phyloP scores from a whole-genome alignment of 78 protist genomes.

The Anaeramoeba flamelloides region DNA sequence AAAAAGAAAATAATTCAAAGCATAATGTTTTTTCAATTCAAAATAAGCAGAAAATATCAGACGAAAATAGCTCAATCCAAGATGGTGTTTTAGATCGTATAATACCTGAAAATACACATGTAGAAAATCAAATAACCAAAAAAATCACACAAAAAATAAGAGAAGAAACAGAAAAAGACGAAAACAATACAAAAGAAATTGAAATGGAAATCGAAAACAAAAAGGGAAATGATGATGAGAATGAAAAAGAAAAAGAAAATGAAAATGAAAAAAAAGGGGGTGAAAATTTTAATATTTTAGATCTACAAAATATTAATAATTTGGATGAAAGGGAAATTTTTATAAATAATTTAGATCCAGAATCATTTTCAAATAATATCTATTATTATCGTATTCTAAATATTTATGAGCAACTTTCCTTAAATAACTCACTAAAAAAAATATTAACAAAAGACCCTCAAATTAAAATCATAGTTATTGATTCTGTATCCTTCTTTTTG shows the following conservation, averaged over 20 bases:
- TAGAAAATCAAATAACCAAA: no score
- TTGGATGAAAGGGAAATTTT: neutral
- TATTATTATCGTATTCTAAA: constrained; percentile 9
- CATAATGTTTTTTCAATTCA: neutral
- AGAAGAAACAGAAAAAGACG: no score
- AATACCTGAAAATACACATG: no score
- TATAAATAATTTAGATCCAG: neutral
- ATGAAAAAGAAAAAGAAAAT: no score
- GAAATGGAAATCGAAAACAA: no score
- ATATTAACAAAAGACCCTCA: neutral
- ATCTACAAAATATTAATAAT: no score
- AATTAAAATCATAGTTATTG: constrained; percentile 17
- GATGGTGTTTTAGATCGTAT: no score
- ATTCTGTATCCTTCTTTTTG: constrained; percentile 32
- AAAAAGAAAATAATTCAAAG: neutral
- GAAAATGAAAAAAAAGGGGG: constrained; percentile 8
- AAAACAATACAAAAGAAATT: no score
- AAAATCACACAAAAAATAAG: no score
- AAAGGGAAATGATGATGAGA: no score
- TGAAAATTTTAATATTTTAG: neutral
- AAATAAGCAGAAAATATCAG: no score
- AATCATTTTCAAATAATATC: neutral
- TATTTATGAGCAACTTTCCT: constrained; percentile 13
- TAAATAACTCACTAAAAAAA: neutral
- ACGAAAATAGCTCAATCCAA: no score